Percentiles rank a stretch among this genome's conserved stretches.
Evolutionary conservation across 805 yeast genomes (phyloP).

Genomic region (Candida chauliodis): DNA sequence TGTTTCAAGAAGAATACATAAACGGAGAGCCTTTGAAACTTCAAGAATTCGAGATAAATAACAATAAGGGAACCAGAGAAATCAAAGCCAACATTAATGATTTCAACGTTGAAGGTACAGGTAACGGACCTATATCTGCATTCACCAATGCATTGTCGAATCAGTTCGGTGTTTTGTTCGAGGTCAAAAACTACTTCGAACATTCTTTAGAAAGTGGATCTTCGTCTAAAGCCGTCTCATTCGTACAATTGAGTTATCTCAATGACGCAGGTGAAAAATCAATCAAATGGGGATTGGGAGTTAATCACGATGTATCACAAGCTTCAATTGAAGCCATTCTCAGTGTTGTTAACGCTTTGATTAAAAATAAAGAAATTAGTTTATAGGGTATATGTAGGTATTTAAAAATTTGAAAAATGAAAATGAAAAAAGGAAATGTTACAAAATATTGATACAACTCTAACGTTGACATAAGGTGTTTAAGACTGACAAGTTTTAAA

Average conservation of each 20-base stretch:
- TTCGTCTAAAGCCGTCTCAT: conserved; percentile 70
- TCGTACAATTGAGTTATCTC: conserved; percentile 50
- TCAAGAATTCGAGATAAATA: conserved; percentile 44
- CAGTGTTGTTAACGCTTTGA: conserved; percentile 48
- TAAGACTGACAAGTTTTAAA: too few species aligned
- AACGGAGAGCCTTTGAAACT: conserved; percentile 30
- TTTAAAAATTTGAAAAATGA: too few species aligned
- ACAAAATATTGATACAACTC: too few species aligned
- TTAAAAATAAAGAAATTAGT: conserved; percentile 26
- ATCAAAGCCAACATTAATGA: conserved; percentile 42
- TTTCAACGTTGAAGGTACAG: conserved; percentile 49
- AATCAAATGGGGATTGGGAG: conserved; percentile 43
- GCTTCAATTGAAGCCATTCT: conserved; percentile 59
- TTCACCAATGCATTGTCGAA: conserved; percentile 61
- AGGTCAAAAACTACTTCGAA: conserved; percentile 65
- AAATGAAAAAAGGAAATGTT: not conserved
- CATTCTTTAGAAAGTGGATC: conserved; percentile 74
- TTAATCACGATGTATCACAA: conserved; percentile 41
- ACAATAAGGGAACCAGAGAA: conserved; percentile 42
- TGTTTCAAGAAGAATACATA: conserved; percentile 57
- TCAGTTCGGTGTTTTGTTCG: conserved; percentile 50
- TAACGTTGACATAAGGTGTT: too few species aligned
- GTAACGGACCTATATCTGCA: conserved; percentile 79
- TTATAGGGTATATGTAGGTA: too few species aligned
- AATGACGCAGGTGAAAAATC: conserved; percentile 35